These are phyloP conservation scores for Teunomyces panamensis DNA, from an alignment of 805 yeast genomes.

Conservation along the genomic window DNA sequence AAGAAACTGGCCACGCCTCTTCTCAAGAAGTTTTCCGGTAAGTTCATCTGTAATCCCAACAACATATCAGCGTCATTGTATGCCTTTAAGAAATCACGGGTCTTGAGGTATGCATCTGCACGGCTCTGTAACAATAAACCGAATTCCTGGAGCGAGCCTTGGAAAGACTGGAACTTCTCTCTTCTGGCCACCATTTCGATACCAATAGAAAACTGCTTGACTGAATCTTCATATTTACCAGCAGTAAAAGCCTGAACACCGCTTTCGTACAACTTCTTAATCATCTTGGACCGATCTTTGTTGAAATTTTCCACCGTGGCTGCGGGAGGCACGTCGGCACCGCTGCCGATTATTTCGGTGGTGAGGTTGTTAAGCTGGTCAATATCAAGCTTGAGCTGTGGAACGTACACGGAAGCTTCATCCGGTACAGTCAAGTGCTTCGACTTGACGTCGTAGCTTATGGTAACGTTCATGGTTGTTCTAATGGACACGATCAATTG, in stretches of 20 bases:
- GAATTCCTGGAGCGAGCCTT: conserved; percentile 65
- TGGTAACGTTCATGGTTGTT: conserved; percentile 17
- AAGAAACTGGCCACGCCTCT: conserved; percentile 63
- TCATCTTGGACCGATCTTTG: conserved; percentile 53
- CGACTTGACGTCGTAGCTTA: conserved; percentile 27
- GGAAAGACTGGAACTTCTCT: conserved; percentile 72
- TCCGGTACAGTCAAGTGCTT: conserved; percentile 22
- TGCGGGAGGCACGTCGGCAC: conserved; percentile 50
- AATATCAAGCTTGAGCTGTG: conserved; percentile 39
- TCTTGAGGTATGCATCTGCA: conserved; percentile 63
- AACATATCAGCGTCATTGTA: conserved; percentile 68
- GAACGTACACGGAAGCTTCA: conserved; percentile 16
- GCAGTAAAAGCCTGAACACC: conserved; percentile 58
- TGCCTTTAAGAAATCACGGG: conserved; percentile 55
- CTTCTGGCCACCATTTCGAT: conserved; percentile 66
- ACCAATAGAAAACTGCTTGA: conserved; percentile 62
- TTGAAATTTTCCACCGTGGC: conserved; percentile 57
- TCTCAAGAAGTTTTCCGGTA: conserved; percentile 71
- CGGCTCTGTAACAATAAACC: conserved; percentile 65
- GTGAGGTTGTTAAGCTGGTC: conserved; percentile 39
- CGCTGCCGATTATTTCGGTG: conserved; percentile 37
- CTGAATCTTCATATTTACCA: conserved; percentile 56
- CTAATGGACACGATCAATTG: not conserved
- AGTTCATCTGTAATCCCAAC: conserved; percentile 52
- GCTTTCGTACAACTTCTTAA: conserved; percentile 61